Conservation (phyloP, 257 asterid genomes). For the Solanum ossicruentum region DNA sequence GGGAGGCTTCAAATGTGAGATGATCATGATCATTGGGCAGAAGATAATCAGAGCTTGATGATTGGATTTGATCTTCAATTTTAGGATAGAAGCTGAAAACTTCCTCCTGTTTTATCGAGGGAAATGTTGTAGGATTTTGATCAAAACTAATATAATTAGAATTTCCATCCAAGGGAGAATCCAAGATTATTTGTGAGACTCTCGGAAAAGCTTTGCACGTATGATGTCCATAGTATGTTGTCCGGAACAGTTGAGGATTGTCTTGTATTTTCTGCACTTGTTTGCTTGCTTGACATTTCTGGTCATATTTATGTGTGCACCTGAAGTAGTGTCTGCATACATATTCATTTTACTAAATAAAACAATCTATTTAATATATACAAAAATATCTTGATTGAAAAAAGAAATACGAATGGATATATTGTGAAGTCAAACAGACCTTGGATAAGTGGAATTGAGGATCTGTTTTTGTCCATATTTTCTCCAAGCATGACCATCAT, state of each 20-base stretch:
- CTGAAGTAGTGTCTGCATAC: conserved; percentile 53
- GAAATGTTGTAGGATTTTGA: background rate
- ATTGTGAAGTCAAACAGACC: conserved; percentile 14
- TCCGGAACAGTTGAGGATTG: conserved; percentile 30
- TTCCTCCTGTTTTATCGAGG: conserved; percentile 7
- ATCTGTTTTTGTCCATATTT: conserved; percentile 67
- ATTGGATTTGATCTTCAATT: background rate
- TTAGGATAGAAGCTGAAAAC: background rate
- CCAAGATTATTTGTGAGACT: conserved; percentile 9
- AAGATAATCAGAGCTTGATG: conserved; percentile 1
- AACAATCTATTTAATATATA: too few relatives aligned
- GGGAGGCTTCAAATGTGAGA: background rate
- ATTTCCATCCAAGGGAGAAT: background rate
- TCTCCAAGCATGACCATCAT: conserved; percentile 72
- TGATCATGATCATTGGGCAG: background rate
- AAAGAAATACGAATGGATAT: too few relatives aligned
- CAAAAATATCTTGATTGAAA: too few relatives aligned
- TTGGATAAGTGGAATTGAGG: conserved; percentile 37
- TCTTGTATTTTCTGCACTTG: conserved; percentile 48
- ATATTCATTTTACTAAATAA: background rate
- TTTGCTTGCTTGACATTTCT: conserved; percentile 51
- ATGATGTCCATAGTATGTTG: conserved; percentile 51
- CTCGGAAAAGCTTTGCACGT: conserved; percentile 20
- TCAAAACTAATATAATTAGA: conserved; percentile 28
- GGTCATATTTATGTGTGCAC: conserved; percentile 64